Base-by-base conservation (phyloP, 225 moss, liverwort and hornwort genomes). In the Thuidium tamariscinum region DNA sequence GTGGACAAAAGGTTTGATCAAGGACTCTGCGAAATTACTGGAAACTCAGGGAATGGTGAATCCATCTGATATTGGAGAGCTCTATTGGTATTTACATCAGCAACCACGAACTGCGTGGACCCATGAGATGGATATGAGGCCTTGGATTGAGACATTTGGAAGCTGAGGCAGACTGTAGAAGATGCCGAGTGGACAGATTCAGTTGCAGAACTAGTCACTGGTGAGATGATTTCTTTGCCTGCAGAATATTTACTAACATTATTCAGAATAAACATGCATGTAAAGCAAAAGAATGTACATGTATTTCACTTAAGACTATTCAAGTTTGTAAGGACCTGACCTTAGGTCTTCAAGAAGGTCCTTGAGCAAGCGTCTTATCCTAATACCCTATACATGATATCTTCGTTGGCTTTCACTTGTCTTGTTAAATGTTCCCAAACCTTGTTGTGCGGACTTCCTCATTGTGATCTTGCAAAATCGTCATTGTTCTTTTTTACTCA, bases 101-200 rank as follows among this genome's bases (percentile, higher is more conserved):
- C 95, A 95, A 77, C 88, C 92, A 2, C 91, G 85, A 82, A 89
- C 90, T 67, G 89, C 92, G 64, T 95, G 94, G 93, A 93, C 90
- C 11, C 94, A 94, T 87, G 95, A 95, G 82, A 42, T 93, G 67
- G 95, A 95, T 75, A 11, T 94, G 55, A 92, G 94, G 82, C 95
- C 95, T 29, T 94, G 95, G 93, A 89, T 89, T 44, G 95, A 95
- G 86, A 84, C 91, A 9, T 68, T 65, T 92, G 94, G 95, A 85
- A 18, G 12, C 60, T 73, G 70, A 87, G 34, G 62, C 29, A 54
- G 79, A 69, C 16, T 30, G 7, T 5, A 87, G 44, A 69, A 83
- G 32, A 71, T 44, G 71, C 56, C 29, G 4, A 16, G 42, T 42
- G 55, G 56, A 56, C 32, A 69, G 32, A 16, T 21, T 41, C 13